Evolutionary conservation across 2,329 filamentous ascomycete genomes (phyloP), one percentile per base, ranked within the genome.

Genomic region (Thermothelomyces thermophilus): DNA sequence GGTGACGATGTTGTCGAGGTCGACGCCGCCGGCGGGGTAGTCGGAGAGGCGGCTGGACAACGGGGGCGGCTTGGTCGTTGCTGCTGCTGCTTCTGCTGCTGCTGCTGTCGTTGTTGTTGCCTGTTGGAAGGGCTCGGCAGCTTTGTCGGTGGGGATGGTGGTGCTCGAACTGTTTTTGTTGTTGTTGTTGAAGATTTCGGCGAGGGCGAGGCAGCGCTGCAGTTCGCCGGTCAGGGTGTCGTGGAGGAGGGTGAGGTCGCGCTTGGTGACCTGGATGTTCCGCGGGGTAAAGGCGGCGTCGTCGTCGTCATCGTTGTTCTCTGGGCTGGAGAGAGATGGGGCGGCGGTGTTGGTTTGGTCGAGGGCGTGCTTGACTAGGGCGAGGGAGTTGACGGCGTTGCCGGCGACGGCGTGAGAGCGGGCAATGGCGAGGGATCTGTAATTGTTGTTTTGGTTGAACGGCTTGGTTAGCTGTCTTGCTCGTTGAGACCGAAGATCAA

Each of bases 171-270:
- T n/a, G 48, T 89, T 71, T 51, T 83, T 34, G 28, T 22, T 34
- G 41, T 30, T 16, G 8, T 14, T 24, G 24, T 39, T 83, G 58
- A 84, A 80, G 52, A 97, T 80, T 57, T 95, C 86, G 8, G 94
- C 90, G 8, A 97, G 77, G 17, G 89, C 91, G 46, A 88, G 88
- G 64, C 87, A 84, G 54, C 88, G 88, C 60, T 86, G 84, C 14
- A 91, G 79, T 57, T 95, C 80, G 37, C 82, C 79, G 48, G 79
- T 74, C 22, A 95, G 74, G 26, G 85, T 79, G 10, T 69, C 66
- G 33, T 75, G 73, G 5, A 95, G 74, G 40, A 73, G 76, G 24
- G 76, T 64, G 6, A 79, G 71, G 57, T 87, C 81, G 1, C 72
- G 64, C 2, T 72, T 64, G 5, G 80, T 75, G 46, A 97, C 76